Percentiles rank a stretch among this genome's conserved stretches.
Evolutionary conservation across 371 early-diverging fungal species (phyloP).

Genomic region (Mucor saturninus): DNA sequence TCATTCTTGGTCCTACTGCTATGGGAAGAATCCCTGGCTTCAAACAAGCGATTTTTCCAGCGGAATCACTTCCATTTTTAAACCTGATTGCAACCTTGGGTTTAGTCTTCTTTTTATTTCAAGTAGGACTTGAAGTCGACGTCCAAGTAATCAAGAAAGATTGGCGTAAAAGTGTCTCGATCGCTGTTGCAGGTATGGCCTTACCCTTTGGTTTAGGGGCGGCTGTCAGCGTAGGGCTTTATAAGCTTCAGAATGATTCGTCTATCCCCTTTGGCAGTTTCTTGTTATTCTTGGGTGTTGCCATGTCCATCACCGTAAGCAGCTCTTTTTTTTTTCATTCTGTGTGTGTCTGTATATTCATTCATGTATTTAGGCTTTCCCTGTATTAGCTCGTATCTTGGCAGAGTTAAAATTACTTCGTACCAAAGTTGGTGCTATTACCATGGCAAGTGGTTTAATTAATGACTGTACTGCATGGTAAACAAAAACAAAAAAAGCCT

Average conservation of each 20-base stretch:
- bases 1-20: conserved; percentile 79
- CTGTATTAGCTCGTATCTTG: conserved; percentile 91
- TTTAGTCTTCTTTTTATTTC: conserved; percentile 87
- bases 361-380: conserved; percentile 69
- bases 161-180: conserved; percentile 50
- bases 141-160: conserved; percentile 51
- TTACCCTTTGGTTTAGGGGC: conserved; percentile 79
- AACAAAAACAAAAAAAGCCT: not conserved
- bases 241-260: conserved; percentile 50
- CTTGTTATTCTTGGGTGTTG: conserved; percentile 83
- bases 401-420: conserved; percentile 83
- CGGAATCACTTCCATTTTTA: conserved; percentile 67
- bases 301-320: conserved; percentile 86
- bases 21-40: conserved; percentile 76
- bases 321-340: not conserved
- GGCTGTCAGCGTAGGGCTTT: conserved; percentile 73
- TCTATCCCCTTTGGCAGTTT: conserved; percentile 69
- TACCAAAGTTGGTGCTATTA: conserved; percentile 81
- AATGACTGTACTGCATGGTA: conserved; percentile 92
- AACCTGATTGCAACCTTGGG: conserved; percentile 87
- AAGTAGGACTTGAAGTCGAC: conserved; percentile 86
- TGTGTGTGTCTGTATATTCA: not conserved
- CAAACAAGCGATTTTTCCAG: conserved; percentile 65
- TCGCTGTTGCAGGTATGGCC: conserved; percentile 74
- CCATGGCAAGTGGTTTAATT: conserved; percentile 86